Base-by-base conservation (phyloP, 2,329 filamentous ascomycete species). In the Tolypocladium ophioglossoides region DNA sequence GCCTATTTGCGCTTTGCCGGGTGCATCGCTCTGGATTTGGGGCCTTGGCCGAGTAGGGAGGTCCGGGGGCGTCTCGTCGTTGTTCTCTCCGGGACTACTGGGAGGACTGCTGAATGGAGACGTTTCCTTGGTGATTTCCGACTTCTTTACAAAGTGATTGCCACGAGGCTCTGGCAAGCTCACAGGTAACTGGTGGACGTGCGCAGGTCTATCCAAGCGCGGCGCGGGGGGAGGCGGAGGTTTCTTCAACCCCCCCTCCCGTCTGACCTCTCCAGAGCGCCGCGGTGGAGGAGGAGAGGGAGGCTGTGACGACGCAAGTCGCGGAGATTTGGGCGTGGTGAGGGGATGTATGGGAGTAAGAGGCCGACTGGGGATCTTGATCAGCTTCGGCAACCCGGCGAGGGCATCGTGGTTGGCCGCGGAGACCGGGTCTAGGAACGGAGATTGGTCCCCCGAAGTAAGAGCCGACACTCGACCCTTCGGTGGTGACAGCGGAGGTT, bases 91-190 rank as follows among this genome's bases (percentile, higher is more conserved):
- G 5, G 82, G 80, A 64, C 86, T 92, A 61, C 83, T 85, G 0
- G 91, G 90, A 20, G 91, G 91, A 38, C 90, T 96, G 63, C 78
- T 91, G 65, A 96, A 96, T 0, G 92, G 91, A 1, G 92, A 96
- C 0, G 84, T 65, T 63, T 74, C 72, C 57, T 74, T 68, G 0
- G 62, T 59, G 6, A 68, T 58, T 11, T 57, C 58, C 7, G 57
- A 50, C 51, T 55, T 64, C 2, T 52, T 57, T 8, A 39, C 35
- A n/a, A 56, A 40, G 32, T 52, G 56, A 34, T 38, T 59, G 30
- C 51, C 57, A 22, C 48, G 56, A 2, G 55, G 12, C 16, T 62
- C 56, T 12, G 62, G 52, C n/a, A 57, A 22, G 6, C 54, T 50
- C 2, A 53, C 46, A 12, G 58, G 54, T 37, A 62, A 64, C 3